Conservation (phyloP, 2,329 filamentous ascomycete species). For the Colletotrichum liaoningense region DNA sequence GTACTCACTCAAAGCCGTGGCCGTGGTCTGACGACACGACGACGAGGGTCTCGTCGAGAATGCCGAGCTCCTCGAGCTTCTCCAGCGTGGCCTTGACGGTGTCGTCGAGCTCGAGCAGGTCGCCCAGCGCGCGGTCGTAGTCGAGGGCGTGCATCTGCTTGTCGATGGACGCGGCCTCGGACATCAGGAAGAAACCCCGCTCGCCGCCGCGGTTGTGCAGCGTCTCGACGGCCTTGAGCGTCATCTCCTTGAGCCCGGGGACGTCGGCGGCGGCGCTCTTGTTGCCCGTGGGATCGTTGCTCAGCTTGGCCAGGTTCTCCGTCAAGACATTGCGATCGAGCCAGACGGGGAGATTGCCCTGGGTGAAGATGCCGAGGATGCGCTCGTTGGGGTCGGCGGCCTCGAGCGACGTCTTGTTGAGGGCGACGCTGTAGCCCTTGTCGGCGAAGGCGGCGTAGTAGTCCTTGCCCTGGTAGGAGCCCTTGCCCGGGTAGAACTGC, state of each 20-base stretch:
- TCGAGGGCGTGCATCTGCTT: conserved; percentile 91
- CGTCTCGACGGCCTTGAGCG: conserved; percentile 85
- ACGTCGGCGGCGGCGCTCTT: conserved; percentile 76
- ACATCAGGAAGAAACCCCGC: conserved; percentile 89
- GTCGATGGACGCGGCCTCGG: conserved; percentile 86
- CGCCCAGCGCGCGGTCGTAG: conserved; percentile 86
- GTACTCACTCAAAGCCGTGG: conserved; percentile 79
- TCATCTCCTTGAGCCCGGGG: conserved; percentile 90
- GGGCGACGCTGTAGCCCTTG: conserved; percentile 76
- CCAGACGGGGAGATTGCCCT: conserved; percentile 83
- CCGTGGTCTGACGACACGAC: conserved; percentile 90
- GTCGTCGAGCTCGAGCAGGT: conserved; percentile 88
- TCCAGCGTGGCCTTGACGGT: conserved; percentile 80
- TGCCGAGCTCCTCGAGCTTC: conserved; percentile 73
- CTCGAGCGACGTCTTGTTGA: conserved; percentile 79
- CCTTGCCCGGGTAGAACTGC: conserved; percentile 76
- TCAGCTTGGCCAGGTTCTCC: conserved; percentile 73
- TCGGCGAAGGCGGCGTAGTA: conserved; percentile 84
- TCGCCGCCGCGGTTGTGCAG: conserved; percentile 74
- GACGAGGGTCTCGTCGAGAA: conserved; percentile 81
- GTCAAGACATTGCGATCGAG: conserved; percentile 86
- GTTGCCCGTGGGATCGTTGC: conserved; percentile 77
- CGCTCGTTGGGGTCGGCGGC: conserved; percentile 67
- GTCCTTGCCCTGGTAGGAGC: conserved; percentile 76
- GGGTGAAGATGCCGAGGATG: conserved; percentile 82